Evolutionary conservation across 768 basidiomycete genomes (phyloP), one percentile per base, ranked within the genome.

Genomic region (Auricularia cornea): DNA sequence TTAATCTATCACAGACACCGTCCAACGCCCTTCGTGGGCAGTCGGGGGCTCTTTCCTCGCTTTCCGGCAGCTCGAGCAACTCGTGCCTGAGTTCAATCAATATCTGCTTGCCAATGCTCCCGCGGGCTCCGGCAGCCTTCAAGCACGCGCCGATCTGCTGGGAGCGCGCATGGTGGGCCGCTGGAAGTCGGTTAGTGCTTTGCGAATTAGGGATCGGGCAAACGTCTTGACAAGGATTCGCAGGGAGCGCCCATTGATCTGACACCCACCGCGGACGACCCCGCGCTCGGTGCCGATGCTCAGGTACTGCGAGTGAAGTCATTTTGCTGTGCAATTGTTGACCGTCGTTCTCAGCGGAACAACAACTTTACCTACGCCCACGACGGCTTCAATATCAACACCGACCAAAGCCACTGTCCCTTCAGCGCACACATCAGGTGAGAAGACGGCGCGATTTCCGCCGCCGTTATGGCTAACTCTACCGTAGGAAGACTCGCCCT

Each of bases 11-110:
- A 32, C 67, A 16, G 56, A 56, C 38, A 16, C 64, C 38, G 20
- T 57, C 54, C 10, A 5, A 6, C 74, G 80, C 71, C 72, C 72
- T 2, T 23, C 62, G 3, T 63, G 62, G 62, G 32, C 57, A 10
- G 59, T 32, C 20, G 62, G 52, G 3, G 62, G 62, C 20, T 63
- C 62, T 8, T 63, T 63, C 62, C 38, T 63, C 32, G 62, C 59
- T 35, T 63, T 63, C 62, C 32, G 62, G 8, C 62, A 63, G 35
- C 57, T 63, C 3, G 52, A 63, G 35, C 62, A 63, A 33, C 62
- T 63, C 35, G 62, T 63, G 2, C 62, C 62, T 3, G 62, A 63
- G 30, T 63, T 63, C 57, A 44, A 63, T 31, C 40, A 59, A 30
- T 63, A 29, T 28, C 32, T 63, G 12, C 31, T 41, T 20, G 57